phyloP scores from a whole-genome alignment of 225 moss, liverwort and hornwort genomes.

The Bryum argenteum region DNA sequence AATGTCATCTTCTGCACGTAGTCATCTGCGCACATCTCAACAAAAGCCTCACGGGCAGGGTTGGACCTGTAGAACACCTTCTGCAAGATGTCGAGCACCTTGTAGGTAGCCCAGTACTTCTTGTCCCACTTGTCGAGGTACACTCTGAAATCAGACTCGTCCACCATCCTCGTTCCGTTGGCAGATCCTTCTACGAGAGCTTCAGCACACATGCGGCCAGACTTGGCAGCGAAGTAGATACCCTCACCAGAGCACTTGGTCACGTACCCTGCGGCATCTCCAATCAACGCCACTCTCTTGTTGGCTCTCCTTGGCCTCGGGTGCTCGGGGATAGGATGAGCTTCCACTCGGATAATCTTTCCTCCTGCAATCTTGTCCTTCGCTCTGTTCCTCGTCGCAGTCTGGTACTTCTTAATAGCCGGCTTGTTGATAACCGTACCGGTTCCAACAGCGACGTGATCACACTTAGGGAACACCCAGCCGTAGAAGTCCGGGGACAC shows the following conservation, averaged over 20 bases:
- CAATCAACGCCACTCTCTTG: constrained; percentile 81
- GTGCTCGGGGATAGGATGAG: constrained; percentile 98
- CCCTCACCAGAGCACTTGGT: constrained; percentile 99
- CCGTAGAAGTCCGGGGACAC: constrained; percentile 89
- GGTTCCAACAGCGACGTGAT: constrained; percentile 78
- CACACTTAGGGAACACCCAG: constrained; percentile 99
- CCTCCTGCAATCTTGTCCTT: constrained; percentile 97
- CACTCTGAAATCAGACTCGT: constrained; percentile 82
- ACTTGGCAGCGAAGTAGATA: constrained; percentile 97
- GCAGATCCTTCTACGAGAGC: constrained; percentile 88
- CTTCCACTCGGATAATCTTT: constrained; percentile 94
- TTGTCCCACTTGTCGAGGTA: constrained; percentile 99
- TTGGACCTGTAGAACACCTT: constrained; percentile 97
- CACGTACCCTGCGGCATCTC: constrained; percentile 95
- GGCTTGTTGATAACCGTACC: constrained; percentile 99
- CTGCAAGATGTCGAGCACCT: constrained; percentile 95
- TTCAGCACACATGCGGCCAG: constrained; percentile 96
- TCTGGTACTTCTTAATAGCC: constrained; percentile 95
- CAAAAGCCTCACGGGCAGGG: constrained; percentile 94
- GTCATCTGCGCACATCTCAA: constrained; percentile 97
- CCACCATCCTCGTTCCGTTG: constrained; percentile 76
- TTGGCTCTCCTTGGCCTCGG: constrained; percentile 80
- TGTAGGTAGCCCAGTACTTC: constrained; percentile 98
- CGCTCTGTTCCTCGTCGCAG: constrained; percentile 85
- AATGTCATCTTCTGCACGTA: constrained; percentile 99